Evolutionary conservation across 1,284 basidiomycete genomes (phyloP).

Genomic region (Athelia psychrophila): DNA sequence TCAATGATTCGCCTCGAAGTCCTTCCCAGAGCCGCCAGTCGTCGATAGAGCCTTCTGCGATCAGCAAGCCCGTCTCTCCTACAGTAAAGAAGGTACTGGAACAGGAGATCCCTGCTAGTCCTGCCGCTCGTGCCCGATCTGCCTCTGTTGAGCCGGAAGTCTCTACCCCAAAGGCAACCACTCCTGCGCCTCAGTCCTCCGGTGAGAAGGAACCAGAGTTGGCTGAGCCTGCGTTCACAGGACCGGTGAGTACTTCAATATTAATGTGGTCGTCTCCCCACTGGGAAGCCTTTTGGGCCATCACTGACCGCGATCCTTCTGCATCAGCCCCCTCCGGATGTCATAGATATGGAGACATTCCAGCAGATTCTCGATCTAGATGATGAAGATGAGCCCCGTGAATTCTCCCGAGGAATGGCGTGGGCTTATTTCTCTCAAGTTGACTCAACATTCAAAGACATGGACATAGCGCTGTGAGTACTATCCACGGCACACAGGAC

Average conservation of each 20-base stretch:
- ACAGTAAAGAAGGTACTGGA: not conserved
- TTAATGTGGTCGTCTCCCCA: too few species aligned
- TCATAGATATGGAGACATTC: conserved; percentile 81
- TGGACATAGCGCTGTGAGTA: conserved; percentile 80
- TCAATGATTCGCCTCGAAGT: not conserved
- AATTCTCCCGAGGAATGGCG: conserved; percentile 80
- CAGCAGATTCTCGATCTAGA: conserved; percentile 88
- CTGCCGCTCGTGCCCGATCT: conserved; percentile 17
- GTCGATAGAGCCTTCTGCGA: too few species aligned
- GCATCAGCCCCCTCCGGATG: conserved; percentile 12
- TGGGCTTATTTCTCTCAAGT: conserved; percentile 82
- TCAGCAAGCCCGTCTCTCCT: not conserved
- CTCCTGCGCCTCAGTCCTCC: conserved; percentile 10
- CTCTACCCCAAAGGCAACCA: conserved; percentile 9
- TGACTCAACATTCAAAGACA: conserved; percentile 68
- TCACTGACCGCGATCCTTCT: conserved; percentile 9
- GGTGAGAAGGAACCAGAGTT: not conserved
- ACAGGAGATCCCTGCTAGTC: not conserved
- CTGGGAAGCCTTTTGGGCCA: not conserved
- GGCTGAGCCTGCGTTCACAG: not conserved
- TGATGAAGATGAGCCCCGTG: conserved; percentile 72
- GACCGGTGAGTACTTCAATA: not conserved
- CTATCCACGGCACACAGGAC: conserved; percentile 3
- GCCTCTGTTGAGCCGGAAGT: conserved; percentile 24
- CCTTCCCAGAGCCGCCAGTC: too few species aligned